Conservation (phyloP, 2,329 filamentous ascomycete genomes). For the Fusarium albidum region DNA sequence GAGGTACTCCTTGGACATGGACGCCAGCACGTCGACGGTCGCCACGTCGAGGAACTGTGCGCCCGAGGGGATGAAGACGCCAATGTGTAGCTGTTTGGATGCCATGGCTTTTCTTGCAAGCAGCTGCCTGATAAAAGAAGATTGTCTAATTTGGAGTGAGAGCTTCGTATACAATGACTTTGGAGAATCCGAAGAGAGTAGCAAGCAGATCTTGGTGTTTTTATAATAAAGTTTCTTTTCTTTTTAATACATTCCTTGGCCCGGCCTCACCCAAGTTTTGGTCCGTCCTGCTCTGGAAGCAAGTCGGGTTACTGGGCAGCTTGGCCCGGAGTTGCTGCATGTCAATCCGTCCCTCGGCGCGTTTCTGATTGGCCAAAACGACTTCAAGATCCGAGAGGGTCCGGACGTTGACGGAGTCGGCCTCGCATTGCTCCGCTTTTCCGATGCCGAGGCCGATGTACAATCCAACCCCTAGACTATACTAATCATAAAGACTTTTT, state of each 20-base stretch:
- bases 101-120: conserved; percentile 25
- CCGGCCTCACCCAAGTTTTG: background rate
- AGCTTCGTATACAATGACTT: background rate
- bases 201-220: background rate
- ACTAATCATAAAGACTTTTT: too few species aligned
- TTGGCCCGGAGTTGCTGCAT: background rate
- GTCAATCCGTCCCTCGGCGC: conserved; percentile 18
- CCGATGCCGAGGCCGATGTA: too few species aligned
- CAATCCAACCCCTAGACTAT: too few species aligned
- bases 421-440: conserved; percentile 16
- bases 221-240: background rate
- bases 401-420: conserved; percentile 22
- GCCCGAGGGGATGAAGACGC: conserved; percentile 58
- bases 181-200: background rate
- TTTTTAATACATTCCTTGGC: conserved; percentile 7
- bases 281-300: conserved; percentile 15
- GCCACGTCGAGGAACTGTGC: conserved; percentile 61
- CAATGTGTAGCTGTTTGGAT: conserved; percentile 49
- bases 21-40: conserved; percentile 58
- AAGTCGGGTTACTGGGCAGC: background rate
- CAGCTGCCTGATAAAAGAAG: too few species aligned
- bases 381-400: conserved; percentile 29
- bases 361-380: conserved; percentile 32
- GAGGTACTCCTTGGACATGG: conserved; percentile 57
- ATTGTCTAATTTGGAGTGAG: too few species aligned